Base-by-base conservation (phyloP, 257 asterid species). In the Nicotiana undulata region DNA sequence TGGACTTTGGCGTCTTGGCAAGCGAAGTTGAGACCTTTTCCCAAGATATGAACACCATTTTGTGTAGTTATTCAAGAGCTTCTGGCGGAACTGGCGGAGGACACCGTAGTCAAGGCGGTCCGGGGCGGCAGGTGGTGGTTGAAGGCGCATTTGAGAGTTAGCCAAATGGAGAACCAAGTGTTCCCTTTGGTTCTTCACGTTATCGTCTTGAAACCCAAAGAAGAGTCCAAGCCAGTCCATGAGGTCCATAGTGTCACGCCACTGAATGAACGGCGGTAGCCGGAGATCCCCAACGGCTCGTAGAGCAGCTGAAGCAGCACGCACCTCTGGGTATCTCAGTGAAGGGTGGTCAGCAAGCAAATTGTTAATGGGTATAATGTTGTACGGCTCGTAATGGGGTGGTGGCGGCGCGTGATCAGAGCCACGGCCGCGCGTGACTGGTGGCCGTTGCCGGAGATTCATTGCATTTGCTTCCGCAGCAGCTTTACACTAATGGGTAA, bases 141-240 rank as follows among this genome's bases (percentile, higher is more conserved):
- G 91, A 9, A 92, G 94, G 75, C 99, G 93, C 99, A 95, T 95
- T 88, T 95, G 98, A 26, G 90, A 83, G 86, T 95, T 95, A 11
- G 99, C 92, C 51, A 95, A 76, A 84, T 95, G 98, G 51, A 93
- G 98, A 64, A 95, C 99, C 85, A 95, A 78, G 76, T 95, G 91
- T 77, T 95, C 99, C 85, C 99, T 85, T 83, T 95, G 99, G 83
- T 95, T 95, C 88, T 91, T 88, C 40, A 93, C 97, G 91, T 83
- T 95, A 89, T 93, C 98, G 3, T 40, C 70, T 60, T 95, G 99
- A 88, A 95, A 95, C n/a, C 99, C 99, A 77, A 95, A 95, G 91
- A 91, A 95, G 52, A 88, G 89, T 16, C 98, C 99, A n/a, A 95
- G 83, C 99, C 99, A 95, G 88, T 93, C 96, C 53, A 95, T 68